Percentiles rank a stretch among this genome's conserved stretches.
These are phyloP conservation scores for Crucibulum laeve DNA, from an alignment of 768 basidiomycete species.

Conservation along the genomic window DNA sequence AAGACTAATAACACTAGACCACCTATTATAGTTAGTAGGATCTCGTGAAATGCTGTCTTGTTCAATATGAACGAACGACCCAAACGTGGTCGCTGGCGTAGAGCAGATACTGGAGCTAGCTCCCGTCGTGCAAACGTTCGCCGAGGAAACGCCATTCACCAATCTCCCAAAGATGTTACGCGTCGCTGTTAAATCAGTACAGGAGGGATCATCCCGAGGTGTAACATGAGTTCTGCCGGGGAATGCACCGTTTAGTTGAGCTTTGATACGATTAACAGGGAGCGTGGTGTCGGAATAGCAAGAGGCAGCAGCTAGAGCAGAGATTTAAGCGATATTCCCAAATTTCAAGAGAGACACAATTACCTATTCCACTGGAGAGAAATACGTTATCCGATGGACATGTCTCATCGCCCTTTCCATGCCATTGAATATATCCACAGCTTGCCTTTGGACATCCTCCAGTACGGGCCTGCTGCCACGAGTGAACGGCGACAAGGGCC, in stretches of 20 bases:
- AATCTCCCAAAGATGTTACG: background rate
- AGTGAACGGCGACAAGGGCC: background rate
- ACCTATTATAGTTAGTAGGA: background rate
- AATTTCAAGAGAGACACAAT: background rate
- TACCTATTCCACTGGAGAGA: constrained; percentile 5
- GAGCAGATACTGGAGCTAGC: too few species aligned
- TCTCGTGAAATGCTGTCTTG: background rate
- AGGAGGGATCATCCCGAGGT: background rate
- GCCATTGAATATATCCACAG: constrained; percentile 5
- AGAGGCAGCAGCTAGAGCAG: background rate
- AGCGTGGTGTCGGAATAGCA: background rate
- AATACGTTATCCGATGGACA: constrained; percentile 2
- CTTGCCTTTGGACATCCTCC: background rate
- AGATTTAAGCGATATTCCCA: too few species aligned
- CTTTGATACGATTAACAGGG: background rate
- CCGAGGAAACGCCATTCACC: background rate
- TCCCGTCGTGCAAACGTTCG: background rate
- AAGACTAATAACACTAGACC: background rate
- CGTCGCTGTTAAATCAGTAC: too few species aligned
- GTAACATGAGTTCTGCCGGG: background rate
- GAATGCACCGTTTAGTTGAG: background rate
- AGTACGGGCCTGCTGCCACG: constrained; percentile 1
- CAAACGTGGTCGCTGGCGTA: background rate
- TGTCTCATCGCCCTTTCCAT: background rate
- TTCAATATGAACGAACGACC: background rate